Evolutionary conservation across 768 basidiomycete genomes (phyloP).

Genomic region (Suillus brevipes): DNA sequence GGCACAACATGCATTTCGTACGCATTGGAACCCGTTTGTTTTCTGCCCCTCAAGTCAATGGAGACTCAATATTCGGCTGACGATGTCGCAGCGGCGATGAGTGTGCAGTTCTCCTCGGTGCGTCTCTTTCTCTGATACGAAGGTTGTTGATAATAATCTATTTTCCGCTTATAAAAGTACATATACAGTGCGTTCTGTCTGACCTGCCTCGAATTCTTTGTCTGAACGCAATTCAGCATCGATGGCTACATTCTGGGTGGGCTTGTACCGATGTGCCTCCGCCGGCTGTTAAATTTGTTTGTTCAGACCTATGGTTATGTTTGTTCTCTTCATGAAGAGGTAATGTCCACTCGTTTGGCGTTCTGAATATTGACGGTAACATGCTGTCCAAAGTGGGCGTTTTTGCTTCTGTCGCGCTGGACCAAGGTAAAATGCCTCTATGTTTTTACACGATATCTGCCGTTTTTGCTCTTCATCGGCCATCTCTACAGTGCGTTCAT

Average conservation of each 20-base stretch:
- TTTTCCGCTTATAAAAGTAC: background rate
- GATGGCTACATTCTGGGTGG: constrained; percentile 3
- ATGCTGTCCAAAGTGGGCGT: background rate
- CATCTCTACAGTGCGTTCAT: constrained; percentile 2
- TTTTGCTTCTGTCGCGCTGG: background rate
- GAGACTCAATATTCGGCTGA: background rate
- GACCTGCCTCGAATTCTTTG: background rate
- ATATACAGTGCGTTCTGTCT: background rate
- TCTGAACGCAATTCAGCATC: background rate
- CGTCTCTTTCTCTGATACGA: background rate
- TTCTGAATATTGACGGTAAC: background rate
- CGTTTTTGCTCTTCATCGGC: background rate
- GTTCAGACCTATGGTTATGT: background rate
- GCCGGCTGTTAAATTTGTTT: background rate
- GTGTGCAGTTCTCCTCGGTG: background rate
- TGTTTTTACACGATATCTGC: background rate
- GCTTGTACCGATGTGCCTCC: background rate
- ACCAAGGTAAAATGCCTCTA: background rate
- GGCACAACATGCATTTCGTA: background rate
- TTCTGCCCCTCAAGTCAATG: background rate
- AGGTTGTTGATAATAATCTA: background rate
- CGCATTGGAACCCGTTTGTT: background rate
- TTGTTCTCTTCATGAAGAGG: constrained; percentile 2
- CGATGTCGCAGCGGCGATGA: background rate
- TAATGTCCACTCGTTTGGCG: background rate